Evolutionary conservation across 345 rosid genomes (phyloP).

Genomic region (Carallia brachiata): DNA sequence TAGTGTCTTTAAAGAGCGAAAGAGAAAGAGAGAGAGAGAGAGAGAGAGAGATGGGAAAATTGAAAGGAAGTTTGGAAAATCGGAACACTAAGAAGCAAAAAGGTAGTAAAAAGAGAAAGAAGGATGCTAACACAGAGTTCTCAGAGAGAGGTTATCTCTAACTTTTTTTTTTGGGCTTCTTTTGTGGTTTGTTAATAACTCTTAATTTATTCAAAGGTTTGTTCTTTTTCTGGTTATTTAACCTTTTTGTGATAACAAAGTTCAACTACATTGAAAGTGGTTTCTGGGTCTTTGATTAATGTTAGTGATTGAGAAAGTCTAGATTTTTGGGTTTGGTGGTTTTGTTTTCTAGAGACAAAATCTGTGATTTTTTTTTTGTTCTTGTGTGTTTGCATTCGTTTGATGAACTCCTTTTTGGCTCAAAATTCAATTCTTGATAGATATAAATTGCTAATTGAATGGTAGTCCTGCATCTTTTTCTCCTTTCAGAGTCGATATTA

Average conservation of each 20-base stretch:
- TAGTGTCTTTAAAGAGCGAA: neutral
- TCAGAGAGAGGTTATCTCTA: neutral
- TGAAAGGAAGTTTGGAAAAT: conserved; percentile 7
- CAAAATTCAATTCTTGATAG: no score
- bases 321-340: neutral
- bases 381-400: neutral
- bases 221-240: no score
- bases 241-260: no score
- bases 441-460: no score
- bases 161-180: neutral
- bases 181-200: neutral
- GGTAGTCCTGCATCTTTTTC: neutral
- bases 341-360: neutral
- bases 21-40: conserved; percentile 2
- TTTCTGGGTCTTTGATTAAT: neutral
- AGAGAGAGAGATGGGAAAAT: conserved; percentile 10
- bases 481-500: conserved; percentile 17
- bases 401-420: no score
- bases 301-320: neutral
- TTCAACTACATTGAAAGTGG: neutral
- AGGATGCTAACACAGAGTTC: neutral
- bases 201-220: neutral
- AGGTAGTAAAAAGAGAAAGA: neutral
- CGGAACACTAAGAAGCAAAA: neutral
- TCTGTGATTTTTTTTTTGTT: neutral